Percentiles rank a stretch among this genome's conserved stretches.
Evolutionary conservation across 306 rosid genomes (phyloP).

Genomic region (Dicorynia guianensis): DNA sequence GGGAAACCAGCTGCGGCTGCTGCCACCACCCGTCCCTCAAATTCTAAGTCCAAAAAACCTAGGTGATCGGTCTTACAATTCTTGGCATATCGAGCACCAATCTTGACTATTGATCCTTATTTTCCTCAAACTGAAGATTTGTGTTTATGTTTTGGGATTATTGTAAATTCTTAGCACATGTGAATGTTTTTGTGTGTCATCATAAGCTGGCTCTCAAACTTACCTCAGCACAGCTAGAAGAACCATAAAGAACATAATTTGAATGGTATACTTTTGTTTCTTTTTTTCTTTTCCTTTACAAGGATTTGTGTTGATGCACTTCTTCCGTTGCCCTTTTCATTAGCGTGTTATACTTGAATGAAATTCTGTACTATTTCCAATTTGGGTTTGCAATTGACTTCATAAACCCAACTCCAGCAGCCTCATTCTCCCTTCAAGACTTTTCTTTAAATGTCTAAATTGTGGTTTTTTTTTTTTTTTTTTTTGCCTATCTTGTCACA

Average conservation of each 20-base stretch:
- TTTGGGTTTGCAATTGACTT: too few relatives aligned
- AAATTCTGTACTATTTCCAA: too few relatives aligned
- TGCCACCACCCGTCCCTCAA: neutral
- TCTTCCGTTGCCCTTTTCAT: too few relatives aligned
- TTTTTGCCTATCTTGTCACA: too few relatives aligned
- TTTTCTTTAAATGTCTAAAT: too few relatives aligned
- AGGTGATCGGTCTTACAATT: constrained; percentile 27
- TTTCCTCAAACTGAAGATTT: neutral
- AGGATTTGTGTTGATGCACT: too few relatives aligned
- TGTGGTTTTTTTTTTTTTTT: too few relatives aligned
- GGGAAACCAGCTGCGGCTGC: constrained; percentile 42
- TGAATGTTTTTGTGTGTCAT: neutral
- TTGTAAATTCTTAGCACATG: constrained; percentile 18
- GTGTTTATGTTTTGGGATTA: constrained; percentile 8
- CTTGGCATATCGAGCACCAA: neutral
- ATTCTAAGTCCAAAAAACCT: constrained; percentile 37
- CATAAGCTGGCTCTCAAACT: constrained; percentile 9
- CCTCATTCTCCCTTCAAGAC: too few relatives aligned
- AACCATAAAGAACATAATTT: neutral
- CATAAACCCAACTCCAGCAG: too few relatives aligned
- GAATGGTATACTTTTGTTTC: neutral
- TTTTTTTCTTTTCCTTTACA: too few relatives aligned
- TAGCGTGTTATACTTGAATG: too few relatives aligned
- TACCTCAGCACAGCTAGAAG: neutral
- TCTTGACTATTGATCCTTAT: too few relatives aligned